Evolutionary conservation across 1,139 yeast genomes (phyloP), one percentile per base, ranked within the genome.

Genomic region (Maudiozyma humilis): DNA sequence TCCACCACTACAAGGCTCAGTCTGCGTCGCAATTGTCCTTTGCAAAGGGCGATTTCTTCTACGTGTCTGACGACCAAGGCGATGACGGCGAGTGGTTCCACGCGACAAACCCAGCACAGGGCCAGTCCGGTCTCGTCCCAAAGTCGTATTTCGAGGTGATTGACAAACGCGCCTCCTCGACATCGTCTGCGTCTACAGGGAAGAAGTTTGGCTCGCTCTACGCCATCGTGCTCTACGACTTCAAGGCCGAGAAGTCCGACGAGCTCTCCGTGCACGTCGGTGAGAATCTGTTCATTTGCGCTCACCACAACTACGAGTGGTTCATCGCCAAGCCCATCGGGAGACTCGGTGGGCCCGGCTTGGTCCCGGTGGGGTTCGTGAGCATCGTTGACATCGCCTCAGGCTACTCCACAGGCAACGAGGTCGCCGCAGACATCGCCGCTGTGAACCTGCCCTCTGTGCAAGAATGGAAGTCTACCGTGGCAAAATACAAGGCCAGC

Each of bases 271-370:
- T 91, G 3, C 58, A 65, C 30, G 87, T 86, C 0, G 97, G 96
- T 32, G 98, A 91, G 59, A 83, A 86, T 55, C 75, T 91, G 53
- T 85, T 88, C 35, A 79, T 91, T 15, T 91, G 96, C 65, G 98
- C 98, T 2, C 96, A 89, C 65, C 94, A 91, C 59, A 91, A 87
- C 47, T 86, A 74, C 54, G 98, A 91, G 65, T 91, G 98, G 98
- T 89, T 88, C 58, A 93, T 91, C 47, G 97, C 97, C 13, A 91
- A 91, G 62, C 96, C 96, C 6, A 85, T 91, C 43, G 94, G 93
- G 50, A 72, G 96, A 43, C 71, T 91, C 41, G 98, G 98, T 14
- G 98, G 97, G 0, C 97, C 97, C 0, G 98, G 98, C 1, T 71
- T 91, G 46, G 94, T 91, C 12, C 98, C 98, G 0, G 93, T 86